Base-by-base conservation (phyloP, 768 basidiomycete genomes). In the Tulasnella sp. region DNA sequence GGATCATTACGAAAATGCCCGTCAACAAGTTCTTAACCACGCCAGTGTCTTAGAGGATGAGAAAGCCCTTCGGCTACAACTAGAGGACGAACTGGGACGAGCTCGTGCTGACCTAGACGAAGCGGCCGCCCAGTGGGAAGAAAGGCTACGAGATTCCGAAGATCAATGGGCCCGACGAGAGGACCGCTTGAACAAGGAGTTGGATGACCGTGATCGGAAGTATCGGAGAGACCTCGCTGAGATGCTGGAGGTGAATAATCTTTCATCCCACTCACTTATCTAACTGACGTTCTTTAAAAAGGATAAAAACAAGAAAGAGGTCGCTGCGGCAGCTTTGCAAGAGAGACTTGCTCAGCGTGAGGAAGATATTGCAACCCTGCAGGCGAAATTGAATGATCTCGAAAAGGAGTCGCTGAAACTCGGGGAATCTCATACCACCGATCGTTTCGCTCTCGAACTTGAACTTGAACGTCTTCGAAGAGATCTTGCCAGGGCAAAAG, bases 391-490 rank as follows among this genome's bases (percentile, higher is more conserved):
- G n/a, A 77, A 80, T 61, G 68, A 73, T 1, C 68, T 86, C 45
- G 90, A 96, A 65, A 72, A 75, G 27, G 88, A 92, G 67, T 80
- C 82, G 21, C 83, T 83, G 69, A 76, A 80, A 57, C 75, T 83
- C 0, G 93, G 93, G 19, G 89, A 94, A 70, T 80, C 82, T 11
- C 85, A 86, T 64, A 84, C 84, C 0, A 83, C 82, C 2, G 84
- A 90, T 21, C 75, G 81, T 41, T 88, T 90, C 72, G 86, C 86
- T 0, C 71, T 97, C 31, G 88, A 96, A 67, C 77, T 97, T 17
- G 93, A 99, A 68, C 74, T 86, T 0, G 94, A 97, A 61, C 73
- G 90, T 2, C 70, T 92, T 48, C 83, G 83, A 67, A 77, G 92
- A 27, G 94, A 99, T 65, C 64, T 96, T 37, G 82, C 83, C 61